A percentile compares a stretch with the other conserved stretches of the same genome.
These are phyloP conservation scores for Fraxinus sp. DNA, from an alignment of 305 asterid genomes.

Conservation along the genomic window DNA sequence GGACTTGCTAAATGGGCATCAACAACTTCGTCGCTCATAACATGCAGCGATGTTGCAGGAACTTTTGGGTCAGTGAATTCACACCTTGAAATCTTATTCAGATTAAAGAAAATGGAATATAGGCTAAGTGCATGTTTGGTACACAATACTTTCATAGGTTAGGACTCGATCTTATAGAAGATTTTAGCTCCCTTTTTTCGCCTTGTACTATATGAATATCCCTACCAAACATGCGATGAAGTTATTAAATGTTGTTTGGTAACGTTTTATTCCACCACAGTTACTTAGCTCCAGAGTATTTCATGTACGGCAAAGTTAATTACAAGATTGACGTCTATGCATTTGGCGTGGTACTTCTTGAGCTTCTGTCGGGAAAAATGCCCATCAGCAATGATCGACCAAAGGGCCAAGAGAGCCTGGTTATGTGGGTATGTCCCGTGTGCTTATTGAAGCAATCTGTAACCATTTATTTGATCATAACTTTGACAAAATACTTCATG, in stretches of 20 bases:
- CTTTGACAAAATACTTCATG: not conserved
- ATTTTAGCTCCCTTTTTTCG: not conserved
- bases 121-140: not conserved
- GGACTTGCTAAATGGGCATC: conserved; percentile 98
- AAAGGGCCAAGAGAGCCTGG: conserved; percentile 95
- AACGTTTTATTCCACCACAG: conserved; percentile 33
- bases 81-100: conserved; percentile 5
- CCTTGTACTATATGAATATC: not conserved
- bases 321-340: conserved; percentile 95
- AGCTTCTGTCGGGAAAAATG: conserved; percentile 89
- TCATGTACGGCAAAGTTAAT: conserved; percentile 92
- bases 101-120: not conserved
- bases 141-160: not conserved
- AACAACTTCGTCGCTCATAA: conserved; percentile 61
- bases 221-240: not conserved
- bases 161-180: not conserved
- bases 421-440: conserved; percentile 81
- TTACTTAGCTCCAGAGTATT: conserved; percentile 97
- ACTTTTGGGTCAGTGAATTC: conserved; percentile 70
- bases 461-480: not conserved
- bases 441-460: not conserved
- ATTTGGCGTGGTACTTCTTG: conserved; percentile 94
- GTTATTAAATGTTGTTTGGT: conserved; percentile 3
- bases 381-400: conserved; percentile 80
- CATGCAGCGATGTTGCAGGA: conserved; percentile 87